These are phyloP conservation scores for Candida rishiriensis DNA, from an alignment of 805 yeast species.

Conservation along the genomic window DNA sequence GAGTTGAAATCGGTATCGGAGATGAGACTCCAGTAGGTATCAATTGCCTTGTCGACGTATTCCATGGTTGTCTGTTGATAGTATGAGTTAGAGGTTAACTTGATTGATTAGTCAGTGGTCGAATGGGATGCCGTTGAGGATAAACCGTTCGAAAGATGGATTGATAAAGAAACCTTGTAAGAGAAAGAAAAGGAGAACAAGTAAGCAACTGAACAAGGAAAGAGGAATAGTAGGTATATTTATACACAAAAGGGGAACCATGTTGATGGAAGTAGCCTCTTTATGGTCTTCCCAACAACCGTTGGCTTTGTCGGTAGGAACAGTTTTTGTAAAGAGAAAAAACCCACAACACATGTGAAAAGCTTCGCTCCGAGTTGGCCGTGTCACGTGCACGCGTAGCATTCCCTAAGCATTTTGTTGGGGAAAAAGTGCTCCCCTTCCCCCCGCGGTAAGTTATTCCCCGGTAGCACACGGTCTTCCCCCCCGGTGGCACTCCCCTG, in stretches of 20 bases:
- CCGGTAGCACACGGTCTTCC: no score
- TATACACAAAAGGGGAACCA: neutral
- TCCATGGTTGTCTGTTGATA: conserved; percentile 10
- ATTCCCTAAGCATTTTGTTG: no score
- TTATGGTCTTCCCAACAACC: neutral
- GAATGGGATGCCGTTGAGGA: neutral
- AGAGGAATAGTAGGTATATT: neutral
- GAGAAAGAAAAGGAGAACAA: neutral
- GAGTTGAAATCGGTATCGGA: conserved; percentile 22
- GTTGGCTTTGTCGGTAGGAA: no score
- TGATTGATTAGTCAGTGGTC: neutral
- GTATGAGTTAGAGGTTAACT: neutral
- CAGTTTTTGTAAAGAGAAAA: no score
- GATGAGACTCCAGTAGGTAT: conserved; percentile 18
- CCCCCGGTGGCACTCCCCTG: no score
- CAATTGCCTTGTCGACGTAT: conserved; percentile 14
- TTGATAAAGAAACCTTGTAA: no score
- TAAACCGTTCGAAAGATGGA: no score
- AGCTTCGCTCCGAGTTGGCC: no score
- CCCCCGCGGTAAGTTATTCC: no score
- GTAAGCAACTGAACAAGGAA: neutral
- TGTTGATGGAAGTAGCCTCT: neutral
- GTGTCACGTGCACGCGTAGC: no score
- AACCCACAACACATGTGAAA: no score
- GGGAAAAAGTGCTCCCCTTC: no score